Percentiles rank a stretch among this genome's conserved stretches.
phyloP scores from a whole-genome alignment of 2,329 filamentous ascomycete genomes.

The Massarina eburnea region DNA sequence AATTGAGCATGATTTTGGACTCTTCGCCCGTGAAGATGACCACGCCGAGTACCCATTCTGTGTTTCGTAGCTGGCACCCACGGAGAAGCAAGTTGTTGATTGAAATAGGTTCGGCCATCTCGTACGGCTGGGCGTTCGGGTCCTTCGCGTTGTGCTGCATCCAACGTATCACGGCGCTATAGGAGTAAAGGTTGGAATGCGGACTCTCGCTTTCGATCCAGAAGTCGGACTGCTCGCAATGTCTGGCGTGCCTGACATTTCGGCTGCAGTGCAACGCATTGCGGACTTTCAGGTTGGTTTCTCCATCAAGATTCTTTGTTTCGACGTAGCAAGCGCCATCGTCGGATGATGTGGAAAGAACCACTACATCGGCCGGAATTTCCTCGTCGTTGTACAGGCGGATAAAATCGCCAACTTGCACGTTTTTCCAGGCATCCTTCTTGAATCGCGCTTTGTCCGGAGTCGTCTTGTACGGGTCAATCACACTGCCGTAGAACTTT shows the following conservation, averaged over 20 bases:
- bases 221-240: constrained; percentile 90
- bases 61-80: constrained; percentile 92
- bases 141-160: constrained; percentile 68
- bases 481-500: constrained; percentile 66
- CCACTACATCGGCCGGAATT: constrained; percentile 88
- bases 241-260: constrained; percentile 79
- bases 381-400: constrained; percentile 96
- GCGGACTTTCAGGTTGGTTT: constrained; percentile 95
- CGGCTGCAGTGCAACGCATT: constrained; percentile 86
- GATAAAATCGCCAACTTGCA: constrained; percentile 94
- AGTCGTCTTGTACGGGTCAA: constrained; percentile 69
- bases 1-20: constrained; percentile 99
- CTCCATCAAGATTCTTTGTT: constrained; percentile 96
- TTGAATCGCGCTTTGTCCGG: constrained; percentile 82
- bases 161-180: constrained; percentile 89
- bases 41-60: constrained; percentile 90
- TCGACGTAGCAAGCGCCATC: constrained; percentile 97
- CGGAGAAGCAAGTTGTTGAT: constrained; percentile 95
- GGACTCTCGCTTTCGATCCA: constrained; percentile 85
- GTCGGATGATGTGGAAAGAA: constrained; percentile 87
- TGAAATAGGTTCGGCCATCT: constrained; percentile 88
- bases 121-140: constrained; percentile 62
- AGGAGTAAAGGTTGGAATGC: constrained; percentile 92
- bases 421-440: constrained; percentile 90
- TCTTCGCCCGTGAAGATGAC: constrained; percentile 94